Evolutionary conservation across 2,329 filamentous ascomycete genomes (phyloP), one percentile per base, ranked within the genome.

Genomic region (Fusarium mundagurra): DNA sequence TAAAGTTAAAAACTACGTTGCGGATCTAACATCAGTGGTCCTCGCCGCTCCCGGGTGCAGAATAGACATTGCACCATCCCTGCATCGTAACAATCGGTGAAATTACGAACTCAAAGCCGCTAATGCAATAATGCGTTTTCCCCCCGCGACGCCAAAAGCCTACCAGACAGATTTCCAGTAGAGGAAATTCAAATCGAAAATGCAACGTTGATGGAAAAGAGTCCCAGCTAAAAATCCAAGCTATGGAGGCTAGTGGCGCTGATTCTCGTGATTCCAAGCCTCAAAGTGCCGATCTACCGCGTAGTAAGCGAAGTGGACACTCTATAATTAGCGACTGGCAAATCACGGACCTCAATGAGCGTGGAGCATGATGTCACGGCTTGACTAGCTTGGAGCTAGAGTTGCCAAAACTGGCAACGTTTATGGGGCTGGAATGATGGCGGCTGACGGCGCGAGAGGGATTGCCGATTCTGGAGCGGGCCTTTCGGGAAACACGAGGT

Each of bases 311-410:
- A 61, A 41, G 17, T 60, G 45, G 34, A 34, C 18, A 22, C 65
- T n/a, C 71, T 73, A 74, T 61, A 71, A 67, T 73, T 71, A 73
- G 71, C 6, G 12, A 10, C 2, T 55, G 14, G 10, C 29, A 29
- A 60, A 60, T 57, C 53, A 68, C 58, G 34, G 61, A 4, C 36
- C 22, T 1, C 3, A 8, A 6, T 5, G 14, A 20, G 9, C 17
- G 5, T 20, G 12, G 13, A 16, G 4, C 13, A 53, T 53, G 50
- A 53, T 53, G 50, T 36, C 50, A 53, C n/a, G n/a, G n/a, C n/a
- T 22, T 22, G 12, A 12, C 18, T 53, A 53, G 50, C 50, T 27
- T 53, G 5, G 0, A 53, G n/a, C 31, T 53, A 27, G 50, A 12
- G 5, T 0, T 20, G 1, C 31, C 12, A 1, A 6, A 20, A 16